Evolutionary conservation across 2,329 filamentous ascomycete species (phyloP), one percentile per base, ranked within the genome.

Genomic region (Fusarium humuli): DNA sequence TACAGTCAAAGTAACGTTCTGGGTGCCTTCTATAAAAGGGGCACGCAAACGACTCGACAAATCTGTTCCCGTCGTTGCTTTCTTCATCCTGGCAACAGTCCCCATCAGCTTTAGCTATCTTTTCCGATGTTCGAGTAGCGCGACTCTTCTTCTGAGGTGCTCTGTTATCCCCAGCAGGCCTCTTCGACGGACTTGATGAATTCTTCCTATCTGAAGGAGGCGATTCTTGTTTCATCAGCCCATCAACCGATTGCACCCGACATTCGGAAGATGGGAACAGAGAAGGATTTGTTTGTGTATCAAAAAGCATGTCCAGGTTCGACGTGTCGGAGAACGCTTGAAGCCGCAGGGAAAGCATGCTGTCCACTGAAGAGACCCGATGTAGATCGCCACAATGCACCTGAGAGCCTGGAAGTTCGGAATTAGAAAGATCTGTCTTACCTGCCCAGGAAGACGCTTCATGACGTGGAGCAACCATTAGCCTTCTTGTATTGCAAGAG

Each of bases 1-100:
- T 57, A 41, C 54, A 57, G 6, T 50, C 45, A 18, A 57, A 37
- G 16, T 49, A 50, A 12, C 45, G 45, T 37, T 49, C 23, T 16
- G 54, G 54, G 25, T 57, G 44, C 6, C 34, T 50, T 50, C 54
- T 57, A 20, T 50, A 57, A 27, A 57, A 57, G 3, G 54, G 54
- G 16, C 54, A 57, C 11, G 34, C 54, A 42, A 57, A 57, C 7
- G 25, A 49, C 45, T 57, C 54, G 16, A 27, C 48, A 52, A 22
- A 27, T 52, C 5, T 37, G 48, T 52, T 29, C 16, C 40, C 32
- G 32, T 49, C 34, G 32, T 16, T 49, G 20, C 32, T 32, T 50
- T 50, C 32, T 10, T 57, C 54, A 12, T 48, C 54, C n/a, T 22
- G 27, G 22, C 12, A 25, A 25, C 12, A 23, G 8, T 48, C 42